These are phyloP conservation scores for Piloderma croceum DNA, from an alignment of 768 basidiomycete genomes.

Conservation along the genomic window DNA sequence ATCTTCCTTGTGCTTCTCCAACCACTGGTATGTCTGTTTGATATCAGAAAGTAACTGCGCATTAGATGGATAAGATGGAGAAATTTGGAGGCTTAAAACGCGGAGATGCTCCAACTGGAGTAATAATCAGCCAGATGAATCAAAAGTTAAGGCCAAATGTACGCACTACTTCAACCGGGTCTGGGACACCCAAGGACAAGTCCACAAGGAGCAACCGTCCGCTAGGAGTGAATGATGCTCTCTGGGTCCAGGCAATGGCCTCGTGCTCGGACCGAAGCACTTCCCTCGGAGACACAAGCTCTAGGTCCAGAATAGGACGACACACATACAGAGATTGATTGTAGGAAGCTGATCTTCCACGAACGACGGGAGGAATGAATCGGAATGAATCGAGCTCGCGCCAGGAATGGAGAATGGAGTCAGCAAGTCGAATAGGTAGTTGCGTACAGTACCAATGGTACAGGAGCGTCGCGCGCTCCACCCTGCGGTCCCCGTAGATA, in stretches of 20 bases:
- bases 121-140: not conserved
- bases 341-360: conserved; percentile 12
- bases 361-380: conserved; percentile 35
- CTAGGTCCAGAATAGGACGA: conserved; percentile 20
- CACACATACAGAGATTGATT: conserved; percentile 17
- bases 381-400: conserved; percentile 24
- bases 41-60: conserved; percentile 32
- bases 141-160: not conserved
- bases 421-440: conserved; percentile 26
- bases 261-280: conserved; percentile 34
- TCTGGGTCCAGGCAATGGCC: conserved; percentile 45
- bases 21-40: conserved; percentile 38
- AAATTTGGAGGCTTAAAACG: conserved; percentile 26
- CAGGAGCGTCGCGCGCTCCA: conserved; percentile 24
- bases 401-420: conserved; percentile 21
- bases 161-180: conserved; percentile 39
- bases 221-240: conserved; percentile 32
- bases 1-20: conserved; percentile 26
- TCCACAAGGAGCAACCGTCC: conserved; percentile 29
- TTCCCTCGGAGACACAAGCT: conserved; percentile 35
- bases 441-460: conserved; percentile 30
- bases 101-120: conserved; percentile 39
- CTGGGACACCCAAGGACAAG: conserved; percentile 35
- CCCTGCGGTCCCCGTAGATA: conserved; percentile 9
- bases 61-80: conserved; percentile 20